phyloP scores from a whole-genome alignment of 805 yeast species.

The Kodamaea fukazawae region DNA sequence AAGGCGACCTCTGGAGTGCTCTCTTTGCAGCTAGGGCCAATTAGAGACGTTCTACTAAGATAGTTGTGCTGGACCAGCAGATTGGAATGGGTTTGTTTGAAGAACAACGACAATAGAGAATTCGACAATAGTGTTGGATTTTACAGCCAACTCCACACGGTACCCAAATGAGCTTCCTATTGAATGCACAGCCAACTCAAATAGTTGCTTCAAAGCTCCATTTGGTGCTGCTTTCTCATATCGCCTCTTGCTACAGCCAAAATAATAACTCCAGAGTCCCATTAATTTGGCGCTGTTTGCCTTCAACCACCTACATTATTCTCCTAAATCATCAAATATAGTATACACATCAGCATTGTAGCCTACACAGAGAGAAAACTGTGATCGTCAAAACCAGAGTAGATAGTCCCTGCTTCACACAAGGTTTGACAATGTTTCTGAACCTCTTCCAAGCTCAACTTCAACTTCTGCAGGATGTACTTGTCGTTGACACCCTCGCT shows the following conservation, averaged over 20 bases:
- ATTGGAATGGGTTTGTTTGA: no score
- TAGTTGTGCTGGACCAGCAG: not conserved
- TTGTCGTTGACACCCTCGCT: slow-evolving; percentile 74
- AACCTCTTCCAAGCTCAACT: slow-evolving; percentile 48
- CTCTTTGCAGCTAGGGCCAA: slow-evolving; percentile 41
- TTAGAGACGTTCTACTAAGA: not conserved
- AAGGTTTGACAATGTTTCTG: slow-evolving; percentile 49
- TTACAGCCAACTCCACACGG: no score
- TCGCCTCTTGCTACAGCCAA: no score
- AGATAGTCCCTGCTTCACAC: slow-evolving; percentile 66
- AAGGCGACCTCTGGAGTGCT: slow-evolving; percentile 61
- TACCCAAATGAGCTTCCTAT: no score
- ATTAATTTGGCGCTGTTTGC: not conserved
- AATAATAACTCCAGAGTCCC: no score
- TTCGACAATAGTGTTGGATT: not conserved
- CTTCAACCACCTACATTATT: not conserved
- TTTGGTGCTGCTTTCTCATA: no score
- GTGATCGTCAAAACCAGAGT: slow-evolving; percentile 65
- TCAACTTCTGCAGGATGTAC: slow-evolving; percentile 56
- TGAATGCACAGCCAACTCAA: no score
- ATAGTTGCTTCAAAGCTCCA: no score
- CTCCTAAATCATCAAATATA: no score
- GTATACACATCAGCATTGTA: not conserved
- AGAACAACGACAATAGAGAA: not conserved
- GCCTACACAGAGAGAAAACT: slow-evolving; percentile 11